Conservation (phyloP, 768 basidiomycete genomes). For the Macrocybe gigantea region DNA sequence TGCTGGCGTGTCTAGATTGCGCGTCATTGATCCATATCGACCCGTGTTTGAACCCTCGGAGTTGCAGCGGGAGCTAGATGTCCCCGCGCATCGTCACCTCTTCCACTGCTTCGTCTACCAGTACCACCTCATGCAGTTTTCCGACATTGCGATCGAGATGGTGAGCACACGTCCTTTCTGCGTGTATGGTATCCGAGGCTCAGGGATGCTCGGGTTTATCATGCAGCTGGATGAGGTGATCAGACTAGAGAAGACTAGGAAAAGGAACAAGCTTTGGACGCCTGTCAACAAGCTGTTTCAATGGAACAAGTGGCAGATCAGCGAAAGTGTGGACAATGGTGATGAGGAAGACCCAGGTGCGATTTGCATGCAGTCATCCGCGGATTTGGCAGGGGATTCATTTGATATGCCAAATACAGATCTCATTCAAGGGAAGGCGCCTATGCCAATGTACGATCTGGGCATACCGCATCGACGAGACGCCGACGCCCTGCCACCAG, state of each 20-base stretch:
- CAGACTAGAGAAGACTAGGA: constrained; percentile 43
- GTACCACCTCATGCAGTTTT: constrained; percentile 40
- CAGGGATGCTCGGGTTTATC: background rate
- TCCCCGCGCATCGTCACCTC: constrained; percentile 61
- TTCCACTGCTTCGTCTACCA: constrained; percentile 77
- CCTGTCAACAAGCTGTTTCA: constrained; percentile 38
- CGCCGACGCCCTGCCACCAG: constrained; percentile 70
- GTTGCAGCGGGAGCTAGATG: constrained; percentile 25
- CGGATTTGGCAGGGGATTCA: background rate
- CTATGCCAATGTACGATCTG: constrained; percentile 38
- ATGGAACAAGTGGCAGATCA: constrained; percentile 40
- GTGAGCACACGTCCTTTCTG: constrained; percentile 17
- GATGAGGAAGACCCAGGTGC: constrained; percentile 70
- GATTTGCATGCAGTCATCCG: background rate
- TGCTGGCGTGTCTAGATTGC: constrained; percentile 24
- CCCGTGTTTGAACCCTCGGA: constrained; percentile 34
- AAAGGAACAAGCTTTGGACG: constrained; percentile 47
- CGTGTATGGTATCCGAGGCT: background rate
- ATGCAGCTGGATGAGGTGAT: constrained; percentile 56
- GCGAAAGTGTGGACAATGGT: constrained; percentile 31
- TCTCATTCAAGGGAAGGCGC: constrained; percentile 50
- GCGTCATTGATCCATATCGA: constrained; percentile 58
- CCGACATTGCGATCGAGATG: constrained; percentile 33
- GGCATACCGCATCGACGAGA: constrained; percentile 55
- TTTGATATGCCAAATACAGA: constrained; percentile 18